phyloP scores from a whole-genome alignment of 1,284 basidiomycete species.

The Puccinia hordei region DNA sequence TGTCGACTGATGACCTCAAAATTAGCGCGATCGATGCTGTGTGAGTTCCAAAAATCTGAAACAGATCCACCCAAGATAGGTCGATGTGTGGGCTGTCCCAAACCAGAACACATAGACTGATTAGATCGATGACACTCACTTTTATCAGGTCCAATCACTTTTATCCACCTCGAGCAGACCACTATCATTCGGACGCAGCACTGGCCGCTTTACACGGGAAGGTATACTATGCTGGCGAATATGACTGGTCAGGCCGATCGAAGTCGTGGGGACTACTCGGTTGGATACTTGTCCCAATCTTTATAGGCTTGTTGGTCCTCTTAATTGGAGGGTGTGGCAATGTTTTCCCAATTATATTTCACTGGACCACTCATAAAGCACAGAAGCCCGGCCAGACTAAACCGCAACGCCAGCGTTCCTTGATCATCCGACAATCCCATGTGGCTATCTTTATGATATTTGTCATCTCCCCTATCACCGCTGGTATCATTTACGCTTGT shows the following conservation, averaged over 20 bases:
- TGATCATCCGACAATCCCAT: slow-evolving; percentile 38
- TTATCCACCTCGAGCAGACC: slow-evolving; percentile 50
- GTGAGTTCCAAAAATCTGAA: slow-evolving; percentile 10
- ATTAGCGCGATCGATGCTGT: slow-evolving; percentile 37
- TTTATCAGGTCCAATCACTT: slow-evolving; percentile 54
- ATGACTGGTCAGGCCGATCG: slow-evolving; percentile 54
- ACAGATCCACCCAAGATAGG: neutral
- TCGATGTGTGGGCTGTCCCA: slow-evolving; percentile 54
- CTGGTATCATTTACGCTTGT: slow-evolving; percentile 30
- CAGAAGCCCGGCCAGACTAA: slow-evolving; percentile 33
- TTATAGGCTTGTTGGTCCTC: slow-evolving; percentile 26
- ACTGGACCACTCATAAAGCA: slow-evolving; percentile 4
- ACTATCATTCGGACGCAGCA: slow-evolving; percentile 51
- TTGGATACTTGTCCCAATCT: slow-evolving; percentile 36
- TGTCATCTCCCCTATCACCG: slow-evolving; percentile 23
- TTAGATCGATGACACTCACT: neutral
- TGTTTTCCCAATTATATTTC: slow-evolving; percentile 23
- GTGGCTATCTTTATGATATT: slow-evolving; percentile 26
- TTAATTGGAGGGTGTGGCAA: slow-evolving; percentile 16
- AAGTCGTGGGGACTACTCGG: slow-evolving; percentile 34
- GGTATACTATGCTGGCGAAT: slow-evolving; percentile 57
- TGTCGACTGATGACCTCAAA: slow-evolving; percentile 22
- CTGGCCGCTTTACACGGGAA: slow-evolving; percentile 53
- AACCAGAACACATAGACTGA: neutral
- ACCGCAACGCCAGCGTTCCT: slow-evolving; percentile 7